Evolutionary conservation across 495 filamentous ascomycete genomes (phyloP), one percentile per base, ranked within the genome.

Genomic region (Bryoglossum gracile): DNA sequence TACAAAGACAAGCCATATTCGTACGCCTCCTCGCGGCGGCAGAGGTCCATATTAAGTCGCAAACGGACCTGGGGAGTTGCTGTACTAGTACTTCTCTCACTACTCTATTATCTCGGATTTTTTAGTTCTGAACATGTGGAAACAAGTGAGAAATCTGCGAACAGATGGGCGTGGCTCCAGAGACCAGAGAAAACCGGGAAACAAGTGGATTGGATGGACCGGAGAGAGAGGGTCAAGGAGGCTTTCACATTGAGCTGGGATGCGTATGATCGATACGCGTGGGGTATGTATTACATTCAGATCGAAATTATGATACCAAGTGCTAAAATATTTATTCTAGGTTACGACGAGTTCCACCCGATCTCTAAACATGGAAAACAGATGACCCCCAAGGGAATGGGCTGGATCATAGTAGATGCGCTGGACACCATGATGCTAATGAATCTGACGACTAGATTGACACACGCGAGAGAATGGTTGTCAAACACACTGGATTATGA

Each of bases 1-100:
- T 99, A 99, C 67, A 99, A 99, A 72, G 92, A 99, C 66, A 99
- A 99, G 61, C 92, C 92, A 19, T 94, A 88, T 62, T 72, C 74
- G 39, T 86, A 86, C 54, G 68, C 76, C 21, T 65, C 75, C 38
- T 76, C 78, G 16, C 59, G 72, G 43, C 66, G 73, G 52, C 63
- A 63, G 22, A 63, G 59, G 50, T 74, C 61, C 55, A 67, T 68
- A 39, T 73, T 69, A 66, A 62, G 69, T 61, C 67, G 68, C 58
- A 82, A 80, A 63, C 66, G 83, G 46, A 62, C 73, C 3, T 43
- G 79, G 43, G 62, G 66, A 56, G 48, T 73, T 50, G 23, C 78
- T 46, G 44, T 68, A 59, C 48, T 83, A 45, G 55, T 80, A 45
- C 48, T 84, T 45, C 54, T 77, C 14, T 59, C 57, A 23, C 47